A percentile compares a stretch with the other conserved stretches of the same genome.
Conservation (phyloP, 2,329 filamentous ascomycete species). For the Pyrenochaeta sp. region DNA sequence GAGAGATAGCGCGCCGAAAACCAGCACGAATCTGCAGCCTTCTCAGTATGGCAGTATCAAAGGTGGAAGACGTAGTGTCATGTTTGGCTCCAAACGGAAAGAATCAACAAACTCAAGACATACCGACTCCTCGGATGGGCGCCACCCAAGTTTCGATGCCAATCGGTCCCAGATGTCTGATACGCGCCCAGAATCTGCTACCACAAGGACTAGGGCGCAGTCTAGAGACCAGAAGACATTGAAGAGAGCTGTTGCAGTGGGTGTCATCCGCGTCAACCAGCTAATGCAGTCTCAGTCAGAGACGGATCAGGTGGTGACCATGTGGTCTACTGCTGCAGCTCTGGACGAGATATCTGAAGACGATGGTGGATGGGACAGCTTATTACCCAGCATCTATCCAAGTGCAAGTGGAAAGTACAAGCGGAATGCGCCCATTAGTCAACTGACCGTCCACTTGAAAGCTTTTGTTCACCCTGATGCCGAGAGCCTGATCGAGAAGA, state of each 20-base stretch:
- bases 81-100: constrained; percentile 73
- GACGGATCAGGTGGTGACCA: constrained; percentile 75
- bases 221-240: constrained; percentile 61
- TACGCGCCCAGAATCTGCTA: constrained; percentile 36
- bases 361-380: constrained; percentile 73
- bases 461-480: constrained; percentile 81
- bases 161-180: constrained; percentile 33
- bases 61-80: constrained; percentile 60
- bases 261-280: constrained; percentile 77
- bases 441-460: constrained; percentile 80
- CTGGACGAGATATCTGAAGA: constrained; percentile 54
- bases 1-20: constrained; percentile 36
- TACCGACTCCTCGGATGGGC: constrained; percentile 26
- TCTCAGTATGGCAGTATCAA: constrained; percentile 49
- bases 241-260: constrained; percentile 77
- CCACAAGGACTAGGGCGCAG: constrained; percentile 36
- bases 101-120: constrained; percentile 40
- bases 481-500: constrained; percentile 81
- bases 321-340: constrained; percentile 72
- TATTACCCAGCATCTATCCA: constrained; percentile 71
- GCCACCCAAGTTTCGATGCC: constrained; percentile 34
- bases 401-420: constrained; percentile 78
- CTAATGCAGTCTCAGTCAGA: constrained; percentile 77
- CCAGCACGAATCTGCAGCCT: constrained; percentile 34
- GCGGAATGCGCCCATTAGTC: constrained; percentile 75